Percentiles rank a stretch among this genome's conserved stretches.
phyloP scores from a whole-genome alignment of 768 basidiomycete species.

The Obba rivulosa region DNA sequence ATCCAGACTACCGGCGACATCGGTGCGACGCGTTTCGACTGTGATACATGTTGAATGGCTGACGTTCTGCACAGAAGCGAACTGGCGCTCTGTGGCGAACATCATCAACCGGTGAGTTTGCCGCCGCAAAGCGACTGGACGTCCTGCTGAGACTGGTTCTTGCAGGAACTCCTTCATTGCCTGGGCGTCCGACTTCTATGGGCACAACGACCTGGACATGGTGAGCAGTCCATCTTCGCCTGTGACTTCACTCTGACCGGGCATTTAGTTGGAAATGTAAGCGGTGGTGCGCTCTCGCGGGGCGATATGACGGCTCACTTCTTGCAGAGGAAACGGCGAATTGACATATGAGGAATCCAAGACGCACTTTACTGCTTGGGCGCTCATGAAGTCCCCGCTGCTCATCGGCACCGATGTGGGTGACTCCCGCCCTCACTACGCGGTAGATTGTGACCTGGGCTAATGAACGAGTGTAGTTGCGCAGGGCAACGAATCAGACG shows the following conservation, averaged over 20 bases:
- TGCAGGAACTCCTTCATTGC: constrained; percentile 59
- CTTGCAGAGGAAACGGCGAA: constrained; percentile 53
- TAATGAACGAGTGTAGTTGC: constrained; percentile 31
- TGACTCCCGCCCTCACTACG: neutral
- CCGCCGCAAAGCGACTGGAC: neutral
- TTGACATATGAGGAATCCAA: constrained; percentile 60
- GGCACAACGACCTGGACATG: constrained; percentile 66
- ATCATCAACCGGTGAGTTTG: constrained; percentile 48
- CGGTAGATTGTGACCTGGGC: neutral
- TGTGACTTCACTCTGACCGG: neutral
- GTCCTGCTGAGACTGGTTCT: neutral
- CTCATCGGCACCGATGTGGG: constrained; percentile 47
- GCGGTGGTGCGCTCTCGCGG: too few species aligned
- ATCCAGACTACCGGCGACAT: constrained; percentile 23
- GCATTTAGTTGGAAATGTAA: constrained; percentile 14
- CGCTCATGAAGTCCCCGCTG: constrained; percentile 63
- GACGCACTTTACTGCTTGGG: constrained; percentile 71
- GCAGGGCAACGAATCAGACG: constrained; percentile 41
- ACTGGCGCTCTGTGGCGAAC: constrained; percentile 44
- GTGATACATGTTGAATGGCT: neutral
- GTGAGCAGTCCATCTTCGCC: constrained; percentile 26
- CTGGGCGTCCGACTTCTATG: constrained; percentile 61
- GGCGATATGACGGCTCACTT: too few species aligned
- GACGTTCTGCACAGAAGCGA: constrained; percentile 6
- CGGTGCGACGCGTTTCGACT: constrained; percentile 15